phyloP scores from a whole-genome alignment of 1,284 basidiomycete species.

The Ganoderma resinaceum region DNA sequence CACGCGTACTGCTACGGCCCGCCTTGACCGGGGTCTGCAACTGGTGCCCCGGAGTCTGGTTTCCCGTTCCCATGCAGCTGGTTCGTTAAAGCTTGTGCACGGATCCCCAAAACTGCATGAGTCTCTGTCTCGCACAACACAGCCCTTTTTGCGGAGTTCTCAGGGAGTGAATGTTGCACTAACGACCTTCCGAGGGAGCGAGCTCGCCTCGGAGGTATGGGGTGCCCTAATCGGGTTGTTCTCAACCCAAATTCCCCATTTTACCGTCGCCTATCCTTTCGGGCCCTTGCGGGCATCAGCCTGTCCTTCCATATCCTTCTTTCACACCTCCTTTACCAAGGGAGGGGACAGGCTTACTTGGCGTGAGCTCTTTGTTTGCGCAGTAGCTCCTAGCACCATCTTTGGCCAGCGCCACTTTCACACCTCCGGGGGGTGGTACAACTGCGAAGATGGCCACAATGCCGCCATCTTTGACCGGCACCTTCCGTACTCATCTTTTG shows the following conservation, averaged over 20 bases:
- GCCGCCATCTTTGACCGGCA: slow-evolving; percentile 1
- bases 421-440: slow-evolving; percentile 8
- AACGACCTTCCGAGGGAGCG: slow-evolving; percentile 7
- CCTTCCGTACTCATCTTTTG: slow-evolving; percentile 5
- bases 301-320: slow-evolving; percentile 5
- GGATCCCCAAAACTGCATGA: slow-evolving; percentile 7
- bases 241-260: not conserved
- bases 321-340: slow-evolving; percentile 8
- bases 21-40: slow-evolving; percentile 8
- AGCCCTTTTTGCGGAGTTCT: not conserved
- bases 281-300: slow-evolving; percentile 5
- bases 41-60: slow-evolving; percentile 6
- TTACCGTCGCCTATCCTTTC: slow-evolving; percentile 9
- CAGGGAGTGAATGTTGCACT: slow-evolving; percentile 6
- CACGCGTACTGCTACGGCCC: slow-evolving; percentile 8
- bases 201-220: slow-evolving; percentile 7
- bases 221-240: slow-evolving; percentile 5
- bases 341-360: slow-evolving; percentile 4
- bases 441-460: not conserved
- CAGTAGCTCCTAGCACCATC: slow-evolving; percentile 7
- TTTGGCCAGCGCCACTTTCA: slow-evolving; percentile 5
- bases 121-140: slow-evolving; percentile 7
- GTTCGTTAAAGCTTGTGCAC: slow-evolving; percentile 6
- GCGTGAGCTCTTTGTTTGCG: slow-evolving; percentile 9
- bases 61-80: slow-evolving; percentile 8